Base-by-base conservation (phyloP, 2,329 filamentous ascomycete species). In the Aspergillus carbonarius region DNA sequence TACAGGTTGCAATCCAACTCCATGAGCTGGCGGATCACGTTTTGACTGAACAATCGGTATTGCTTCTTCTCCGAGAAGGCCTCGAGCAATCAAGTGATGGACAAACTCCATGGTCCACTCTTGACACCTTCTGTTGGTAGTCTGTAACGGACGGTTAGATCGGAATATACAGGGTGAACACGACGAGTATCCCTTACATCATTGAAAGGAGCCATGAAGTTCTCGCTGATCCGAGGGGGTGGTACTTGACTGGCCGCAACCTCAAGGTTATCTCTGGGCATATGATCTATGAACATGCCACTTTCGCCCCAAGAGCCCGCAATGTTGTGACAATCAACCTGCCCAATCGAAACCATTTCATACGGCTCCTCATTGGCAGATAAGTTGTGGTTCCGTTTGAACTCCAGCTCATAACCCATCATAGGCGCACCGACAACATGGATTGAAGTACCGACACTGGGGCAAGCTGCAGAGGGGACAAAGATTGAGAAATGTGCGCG, bases 91-190 rank as follows among this genome's bases (percentile, higher is more conserved):
- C 1, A 74, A 54, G 34, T 62, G 59, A 2, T 66, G 63, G 12
- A 72, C 57, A 60, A 65, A 74, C 25, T 73, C 71, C 67, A 72
- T 68, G 0, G 69, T 73, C 72, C 71, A 74, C 40, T 73, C 71
- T 47, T 74, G 70, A 46, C 70, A 73, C 50, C 68, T 63, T 54
- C 59, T 72, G 49, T 73, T 73, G n/a, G 64, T 70, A 1, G 60
- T 67, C 71, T 73, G 35, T 23, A 10, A 3, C 2, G 3, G 18
- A 3, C 2, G 3, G 13, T 20, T 5, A 35, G 51, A 27, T 17
- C 17, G 30, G 53, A 20, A 20, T 3, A 50, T 27, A 50, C 15
- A 4, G 12, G 40, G 20, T 13, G 8, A 35, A 20, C 35, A 9
- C 17, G 23, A 30, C 7, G 2, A 27, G 2, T 7, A 17, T 42